A percentile compares a stretch with the other conserved stretches of the same genome.
Conservation (phyloP, 352 stramenopile genomes). For the Pythium myriotylum region DNA sequence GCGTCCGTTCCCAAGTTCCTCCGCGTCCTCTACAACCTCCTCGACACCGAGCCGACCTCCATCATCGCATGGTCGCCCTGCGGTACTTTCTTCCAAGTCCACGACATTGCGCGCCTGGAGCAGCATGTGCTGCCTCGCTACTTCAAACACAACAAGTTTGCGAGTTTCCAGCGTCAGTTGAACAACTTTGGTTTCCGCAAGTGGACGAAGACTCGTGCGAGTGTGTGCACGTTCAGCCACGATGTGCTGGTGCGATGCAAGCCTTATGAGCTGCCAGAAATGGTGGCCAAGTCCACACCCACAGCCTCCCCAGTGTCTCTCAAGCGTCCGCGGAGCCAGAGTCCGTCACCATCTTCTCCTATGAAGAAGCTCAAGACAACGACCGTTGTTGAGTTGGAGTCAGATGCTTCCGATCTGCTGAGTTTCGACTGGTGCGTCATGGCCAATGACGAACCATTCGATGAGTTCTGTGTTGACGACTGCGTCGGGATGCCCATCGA, state of each 20-base stretch:
- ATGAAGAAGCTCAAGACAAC: slow-evolving; percentile 9
- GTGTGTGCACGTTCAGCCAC: slow-evolving; percentile 80
- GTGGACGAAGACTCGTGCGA: slow-evolving; percentile 80
- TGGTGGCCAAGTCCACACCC: neutral
- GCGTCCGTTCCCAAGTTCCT: slow-evolving; percentile 61
- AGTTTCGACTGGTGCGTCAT: slow-evolving; percentile 13
- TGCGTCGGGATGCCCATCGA: slow-evolving; percentile 19
- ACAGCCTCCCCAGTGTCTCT: neutral
- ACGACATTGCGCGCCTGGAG: slow-evolving; percentile 55
- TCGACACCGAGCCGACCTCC: slow-evolving; percentile 54
- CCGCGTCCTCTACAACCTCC: slow-evolving; percentile 68
- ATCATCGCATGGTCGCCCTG: slow-evolving; percentile 72
- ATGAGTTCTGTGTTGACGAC: slow-evolving; percentile 5
- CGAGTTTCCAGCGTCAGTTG: slow-evolving; percentile 91
- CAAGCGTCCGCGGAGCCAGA: slow-evolving; percentile 5
- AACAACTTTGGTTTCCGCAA: slow-evolving; percentile 93
- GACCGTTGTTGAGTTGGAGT: slow-evolving; percentile 1
- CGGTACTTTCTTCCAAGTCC: slow-evolving; percentile 66
- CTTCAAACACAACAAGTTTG: slow-evolving; percentile 94
- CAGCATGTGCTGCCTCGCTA: slow-evolving; percentile 87
- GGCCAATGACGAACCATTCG: neutral
- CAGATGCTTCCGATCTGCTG: slow-evolving; percentile 7
- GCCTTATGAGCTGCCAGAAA: neutral
- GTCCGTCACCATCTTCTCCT: too few species aligned
- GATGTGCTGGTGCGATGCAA: slow-evolving; percentile 17